A percentile compares a stretch with the other conserved stretches of the same genome.
Conservation (phyloP, 2,329 filamentous ascomycete species). For the Pseudogymnoascus sp. region DNA sequence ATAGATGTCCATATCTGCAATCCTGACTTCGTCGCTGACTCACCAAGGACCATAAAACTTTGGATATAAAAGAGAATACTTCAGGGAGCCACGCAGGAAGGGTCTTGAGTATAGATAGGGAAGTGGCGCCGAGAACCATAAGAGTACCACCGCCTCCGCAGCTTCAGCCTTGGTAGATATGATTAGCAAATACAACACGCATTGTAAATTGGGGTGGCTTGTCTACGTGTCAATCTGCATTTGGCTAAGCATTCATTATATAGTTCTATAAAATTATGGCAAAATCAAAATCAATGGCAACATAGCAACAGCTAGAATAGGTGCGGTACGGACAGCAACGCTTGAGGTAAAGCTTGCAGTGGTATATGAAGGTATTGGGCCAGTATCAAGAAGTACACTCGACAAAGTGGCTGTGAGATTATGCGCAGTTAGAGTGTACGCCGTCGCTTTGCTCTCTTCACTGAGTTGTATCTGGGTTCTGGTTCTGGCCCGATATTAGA, state of each 20-base stretch:
- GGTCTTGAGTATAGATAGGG: neutral
- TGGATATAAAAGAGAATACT: neutral
- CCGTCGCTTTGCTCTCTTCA: conserved; percentile 4
- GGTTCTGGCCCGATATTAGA: conserved; percentile 6
- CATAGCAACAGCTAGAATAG: conserved; percentile 1
- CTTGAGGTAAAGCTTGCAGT: conserved; percentile 5
- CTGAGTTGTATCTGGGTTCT: conserved; percentile 1
- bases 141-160: neutral
- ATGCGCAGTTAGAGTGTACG: conserved; percentile 10
- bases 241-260: neutral
- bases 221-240: neutral
- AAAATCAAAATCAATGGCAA: conserved; percentile 8
- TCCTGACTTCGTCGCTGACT: neutral
- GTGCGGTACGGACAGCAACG: conserved; percentile 5
- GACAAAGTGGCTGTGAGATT: neutral
- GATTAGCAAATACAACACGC: neutral
- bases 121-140: neutral
- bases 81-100: neutral
- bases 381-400: conserved; percentile 7
- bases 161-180: neutral
- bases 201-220: neutral
- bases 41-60: neutral
- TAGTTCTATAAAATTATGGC: conserved; percentile 1
- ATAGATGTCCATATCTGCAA: neutral
- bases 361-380: neutral